Evolutionary conservation across 331 rosid species (phyloP), one percentile per base, ranked within the genome.

Genomic region (Erythrophleum ivorense): DNA sequence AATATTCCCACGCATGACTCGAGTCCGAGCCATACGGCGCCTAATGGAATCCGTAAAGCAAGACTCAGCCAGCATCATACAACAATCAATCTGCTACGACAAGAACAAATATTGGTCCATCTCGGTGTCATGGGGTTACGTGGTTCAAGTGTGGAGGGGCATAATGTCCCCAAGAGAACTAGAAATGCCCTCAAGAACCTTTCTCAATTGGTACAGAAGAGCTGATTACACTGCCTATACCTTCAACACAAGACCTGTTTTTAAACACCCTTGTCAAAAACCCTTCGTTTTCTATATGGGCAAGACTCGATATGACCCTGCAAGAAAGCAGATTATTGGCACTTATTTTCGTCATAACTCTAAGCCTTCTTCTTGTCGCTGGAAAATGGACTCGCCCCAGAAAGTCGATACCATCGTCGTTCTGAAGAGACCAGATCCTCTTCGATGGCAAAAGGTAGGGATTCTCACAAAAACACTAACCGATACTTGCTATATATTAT

Each of bases 21-120:
- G 96, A n/a, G 90, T 71, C 0, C 57, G 76, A 82, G 87, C 97
- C 46, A 80, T 95, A 6, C 67, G 63, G 6, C 94, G 82, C 53
- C 87, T 95, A 6, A 91, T 91, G 91, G 78, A 85, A 58, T 83
- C 99, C 0, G 73, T 82, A 18, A 83, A 77, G 69, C 88, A 86
- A 10, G 98, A 95, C 82, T 93, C 99, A 0, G 89, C 87, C 0
- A 95, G 96, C 82, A 36, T 95, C 52, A 89, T 93, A 86, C 99
- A 95, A 54, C 99, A 95, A 77, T 91, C 99, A 40, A 93, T 95
- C 48, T 93, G 98, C 88, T 95, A 91, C 15, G 97, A 90, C 78
- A 87, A 84, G 38, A 86, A 78, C 4, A 85, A 75, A 3, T 55
- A 73, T 36, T 93, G 97, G 99, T 90, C 99, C 31, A 79, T 95